Evolutionary conservation across 1,284 basidiomycete species (phyloP), one percentile per base, ranked within the genome.

Genomic region (Rhodotorula sp.): DNA sequence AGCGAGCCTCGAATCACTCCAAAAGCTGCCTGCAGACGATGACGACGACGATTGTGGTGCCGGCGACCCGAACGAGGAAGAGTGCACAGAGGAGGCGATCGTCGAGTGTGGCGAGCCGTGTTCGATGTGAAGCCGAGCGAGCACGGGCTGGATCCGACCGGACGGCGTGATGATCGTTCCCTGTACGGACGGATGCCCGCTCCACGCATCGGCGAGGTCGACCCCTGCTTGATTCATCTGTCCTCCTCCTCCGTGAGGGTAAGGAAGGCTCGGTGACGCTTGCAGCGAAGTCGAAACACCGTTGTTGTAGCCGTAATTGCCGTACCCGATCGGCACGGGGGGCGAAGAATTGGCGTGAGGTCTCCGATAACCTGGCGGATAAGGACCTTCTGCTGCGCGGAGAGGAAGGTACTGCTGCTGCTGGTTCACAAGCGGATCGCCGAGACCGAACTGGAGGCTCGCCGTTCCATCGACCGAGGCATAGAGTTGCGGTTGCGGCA

Each of bases 321-420:
- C 45, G 6, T 56, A 51, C 22, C 51, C 55, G 30, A 48, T 24
- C 2, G 70, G 70, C 0, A 65, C 20, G 20, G 64, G 45, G 3
- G 70, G 70, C 1, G 67, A 63, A 10, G 70, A 72, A 49, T 66
- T 64, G 30, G 70, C 55, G 46, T 72, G 70, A 8, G 64, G 57
- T 3, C 64, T 67, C 1, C 70, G 67, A 20, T 46, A 55, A 3
- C 18, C 51, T 56, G 22, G 18, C 42, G 48, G 45, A 54, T 6
- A 30, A 54, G 22, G 15, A 7, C 22, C 24, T 29, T 8, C 29
- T 29, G 58, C 45, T 24, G 29, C 17, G 61, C 33, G 48, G 22
- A 12, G 29, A 20, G 44, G 42, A 60, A 42, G 37, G 37, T 42
- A 42, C 37, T 42, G 37, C 37, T 42, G 37, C 37, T 42, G 37